Conservation (phyloP, 2,329 filamentous ascomycete species). For the Aspergillus texensis region DNA sequence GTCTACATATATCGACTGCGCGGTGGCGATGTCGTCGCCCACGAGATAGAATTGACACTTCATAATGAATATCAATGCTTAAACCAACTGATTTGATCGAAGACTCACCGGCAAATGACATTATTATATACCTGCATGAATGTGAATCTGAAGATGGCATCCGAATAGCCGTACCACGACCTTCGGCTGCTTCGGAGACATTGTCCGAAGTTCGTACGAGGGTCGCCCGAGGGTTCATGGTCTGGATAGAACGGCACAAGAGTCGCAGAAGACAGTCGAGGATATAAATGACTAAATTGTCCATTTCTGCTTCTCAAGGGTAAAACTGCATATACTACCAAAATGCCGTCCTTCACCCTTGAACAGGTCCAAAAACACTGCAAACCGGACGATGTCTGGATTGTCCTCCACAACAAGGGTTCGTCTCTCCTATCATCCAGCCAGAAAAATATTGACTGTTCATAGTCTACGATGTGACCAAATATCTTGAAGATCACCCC, state of each 20-base stretch:
- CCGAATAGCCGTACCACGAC: neutral
- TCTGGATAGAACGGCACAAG: slow-evolving; percentile 4
- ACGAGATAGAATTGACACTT: slow-evolving; percentile 22
- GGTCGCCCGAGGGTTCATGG: slow-evolving; percentile 2
- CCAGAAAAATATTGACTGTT: neutral
- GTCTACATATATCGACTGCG: slow-evolving; percentile 58
- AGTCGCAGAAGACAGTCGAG: neutral
- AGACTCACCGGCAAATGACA: neutral
- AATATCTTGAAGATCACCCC: slow-evolving; percentile 62
- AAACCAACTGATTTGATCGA: neutral
- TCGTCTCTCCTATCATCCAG: neutral
- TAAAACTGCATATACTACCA: neutral
- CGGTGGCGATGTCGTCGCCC: slow-evolving; percentile 23
- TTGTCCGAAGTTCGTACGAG: slow-evolving; percentile 16
- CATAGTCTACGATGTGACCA: slow-evolving; percentile 60
- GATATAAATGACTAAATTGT: neutral
- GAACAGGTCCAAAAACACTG: slow-evolving; percentile 52
- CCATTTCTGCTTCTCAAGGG: neutral
- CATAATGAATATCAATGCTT: slow-evolving; percentile 1
- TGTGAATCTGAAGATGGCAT: slow-evolving; percentile 1
- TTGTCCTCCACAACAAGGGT: slow-evolving; percentile 59
- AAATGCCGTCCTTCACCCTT: slow-evolving; percentile 16
- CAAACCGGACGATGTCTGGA: slow-evolving; percentile 53
- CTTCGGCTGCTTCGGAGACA: neutral
- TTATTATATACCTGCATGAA: slow-evolving; percentile 1